A percentile compares a stretch with the other conserved stretches of the same genome.
Evolutionary conservation across 2,329 filamentous ascomycete species (phyloP).

Genomic region (Penicillium aurantiogriseum): DNA sequence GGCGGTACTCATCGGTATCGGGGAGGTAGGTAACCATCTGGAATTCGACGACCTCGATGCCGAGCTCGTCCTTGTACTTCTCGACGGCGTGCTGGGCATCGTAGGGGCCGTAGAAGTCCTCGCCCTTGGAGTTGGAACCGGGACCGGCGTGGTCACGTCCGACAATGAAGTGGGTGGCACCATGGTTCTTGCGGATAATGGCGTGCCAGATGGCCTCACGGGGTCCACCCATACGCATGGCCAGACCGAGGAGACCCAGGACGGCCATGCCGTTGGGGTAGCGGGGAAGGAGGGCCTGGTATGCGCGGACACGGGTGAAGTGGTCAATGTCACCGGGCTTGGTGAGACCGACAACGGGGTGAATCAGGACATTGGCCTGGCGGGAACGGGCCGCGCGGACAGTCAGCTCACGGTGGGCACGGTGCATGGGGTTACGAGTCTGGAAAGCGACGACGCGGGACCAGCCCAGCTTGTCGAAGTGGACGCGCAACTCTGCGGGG

Average conservation of each 20-base stretch:
- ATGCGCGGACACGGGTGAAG: conserved; percentile 98
- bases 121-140: conserved; percentile 95
- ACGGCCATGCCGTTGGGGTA: conserved; percentile 99
- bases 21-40: conserved; percentile 99
- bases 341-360: conserved; percentile 96
- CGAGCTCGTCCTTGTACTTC: conserved; percentile 94
- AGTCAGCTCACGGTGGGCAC: conserved; percentile 94
- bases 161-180: conserved; percentile 98
- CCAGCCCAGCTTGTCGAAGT: conserved; percentile 99
- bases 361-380: conserved; percentile 98
- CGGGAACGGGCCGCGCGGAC: conserved; percentile 93
- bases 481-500: conserved; percentile 86
- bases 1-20: conserved; percentile 93
- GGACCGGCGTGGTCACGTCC: conserved; percentile 97
- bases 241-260: conserved; percentile 87
- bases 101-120: conserved; percentile 97
- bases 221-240: conserved; percentile 98
- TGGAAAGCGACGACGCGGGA: conserved; percentile 97
- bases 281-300: conserved; percentile 91
- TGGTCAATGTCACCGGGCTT: conserved; percentile 99
- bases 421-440: conserved; percentile 98
- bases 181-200: conserved; percentile 99
- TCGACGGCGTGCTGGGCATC: conserved; percentile 95
- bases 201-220: conserved; percentile 99
- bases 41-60: conserved; percentile 98